Percentiles rank a stretch among this genome's conserved stretches.
phyloP scores from a whole-genome alignment of 306 rosid genomes.

The Luffa acutangula region DNA sequence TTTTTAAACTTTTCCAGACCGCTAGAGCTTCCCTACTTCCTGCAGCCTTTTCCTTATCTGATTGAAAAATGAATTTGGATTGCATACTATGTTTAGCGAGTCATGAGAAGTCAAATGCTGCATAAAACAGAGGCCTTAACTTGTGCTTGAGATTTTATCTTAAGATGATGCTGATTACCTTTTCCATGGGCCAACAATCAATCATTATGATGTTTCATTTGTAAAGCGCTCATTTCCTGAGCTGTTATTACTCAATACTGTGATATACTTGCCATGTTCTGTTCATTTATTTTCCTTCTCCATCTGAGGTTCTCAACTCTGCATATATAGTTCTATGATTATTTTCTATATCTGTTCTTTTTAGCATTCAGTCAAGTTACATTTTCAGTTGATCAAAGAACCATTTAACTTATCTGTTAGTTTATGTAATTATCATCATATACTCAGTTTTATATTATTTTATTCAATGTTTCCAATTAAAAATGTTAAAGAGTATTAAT shows the following conservation, averaged over 20 bases:
- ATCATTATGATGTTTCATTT: neutral
- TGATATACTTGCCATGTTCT: neutral
- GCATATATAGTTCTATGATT: neutral
- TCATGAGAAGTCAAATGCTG: neutral
- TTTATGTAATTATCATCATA: neutral
- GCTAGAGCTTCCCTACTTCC: neutral
- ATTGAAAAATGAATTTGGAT: neutral
- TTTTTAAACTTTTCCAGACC: neutral
- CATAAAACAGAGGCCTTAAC: neutral
- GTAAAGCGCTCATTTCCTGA: neutral
- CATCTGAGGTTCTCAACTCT: neutral
- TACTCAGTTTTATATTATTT: neutral
- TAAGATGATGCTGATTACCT: neutral
- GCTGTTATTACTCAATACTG: neutral
- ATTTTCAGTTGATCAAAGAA: neutral
- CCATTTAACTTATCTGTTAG: neutral
- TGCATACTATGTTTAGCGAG: neutral
- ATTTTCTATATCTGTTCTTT: slow-evolving; percentile 8
- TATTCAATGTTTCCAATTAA: neutral
- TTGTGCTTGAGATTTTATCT: neutral
- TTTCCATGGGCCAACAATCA: neutral
- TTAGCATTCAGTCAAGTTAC: neutral
- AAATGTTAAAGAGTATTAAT: neutral
- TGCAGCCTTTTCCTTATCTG: neutral
- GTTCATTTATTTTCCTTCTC: neutral